Conservation (phyloP, 805 yeast species). For the Starmerella bombicola region DNA sequence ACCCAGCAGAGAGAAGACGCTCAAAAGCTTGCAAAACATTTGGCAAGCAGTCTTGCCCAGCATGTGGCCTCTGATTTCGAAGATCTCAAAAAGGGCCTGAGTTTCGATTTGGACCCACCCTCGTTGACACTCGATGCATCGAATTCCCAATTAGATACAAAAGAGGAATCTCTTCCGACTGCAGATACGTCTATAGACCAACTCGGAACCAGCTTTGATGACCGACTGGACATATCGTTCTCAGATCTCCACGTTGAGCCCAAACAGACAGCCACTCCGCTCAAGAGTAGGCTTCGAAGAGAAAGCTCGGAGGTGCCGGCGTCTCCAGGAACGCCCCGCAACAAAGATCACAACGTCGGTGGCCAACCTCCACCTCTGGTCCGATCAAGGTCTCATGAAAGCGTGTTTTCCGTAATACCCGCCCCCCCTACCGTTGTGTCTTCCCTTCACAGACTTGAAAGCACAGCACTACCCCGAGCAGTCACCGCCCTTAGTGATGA, state of each 20-base stretch:
- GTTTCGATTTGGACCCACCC: neutral
- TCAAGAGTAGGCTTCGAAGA: neutral
- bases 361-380: slow-evolving; percentile 6
- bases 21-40: slow-evolving; percentile 3
- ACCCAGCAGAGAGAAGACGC: slow-evolving; percentile 12
- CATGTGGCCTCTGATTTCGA: slow-evolving; percentile 7
- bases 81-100: neutral
- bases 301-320: too few relatives aligned
- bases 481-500: slow-evolving; percentile 7
- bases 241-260: slow-evolving; percentile 1
- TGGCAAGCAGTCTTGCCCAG: slow-evolving; percentile 9
- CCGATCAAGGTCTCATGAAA: slow-evolving; percentile 20
- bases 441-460: slow-evolving; percentile 1
- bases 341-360: neutral
- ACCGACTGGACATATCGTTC: neutral
- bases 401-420: slow-evolving; percentile 16
- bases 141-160: neutral
- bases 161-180: neutral
- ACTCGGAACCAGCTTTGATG: neutral
- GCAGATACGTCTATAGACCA: neutral
- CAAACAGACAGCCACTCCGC: slow-evolving; percentile 6
- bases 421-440: slow-evolving; percentile 1
- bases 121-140: slow-evolving; percentile 3
- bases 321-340: too few relatives aligned
- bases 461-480: slow-evolving; percentile 4